Conservation (phyloP, 352 stramenopile species). For the Phytopythium cucurbitacearum region DNA sequence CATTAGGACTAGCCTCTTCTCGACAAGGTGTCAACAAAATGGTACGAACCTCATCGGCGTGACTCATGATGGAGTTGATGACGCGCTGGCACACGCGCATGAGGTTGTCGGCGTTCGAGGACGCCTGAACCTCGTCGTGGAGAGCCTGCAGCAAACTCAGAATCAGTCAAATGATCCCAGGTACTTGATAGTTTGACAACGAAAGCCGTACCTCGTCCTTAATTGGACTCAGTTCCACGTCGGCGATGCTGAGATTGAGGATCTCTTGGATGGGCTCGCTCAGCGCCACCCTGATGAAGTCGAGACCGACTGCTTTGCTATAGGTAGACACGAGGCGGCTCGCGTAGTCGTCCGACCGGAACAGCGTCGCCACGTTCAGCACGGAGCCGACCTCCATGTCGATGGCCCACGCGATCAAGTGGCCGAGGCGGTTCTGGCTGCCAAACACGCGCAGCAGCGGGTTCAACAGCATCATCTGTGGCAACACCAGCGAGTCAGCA, state of each 20-base stretch:
- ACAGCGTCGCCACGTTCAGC: conserved; percentile 75
- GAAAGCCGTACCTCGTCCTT: conserved; percentile 37
- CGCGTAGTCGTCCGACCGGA: conserved; percentile 73
- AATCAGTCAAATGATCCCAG: not conserved
- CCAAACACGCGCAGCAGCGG: conserved; percentile 66
- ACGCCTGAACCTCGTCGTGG: conserved; percentile 24
- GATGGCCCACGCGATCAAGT: conserved; percentile 69
- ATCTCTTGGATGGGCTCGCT: conserved; percentile 60
- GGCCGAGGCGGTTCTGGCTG: conserved; percentile 48
- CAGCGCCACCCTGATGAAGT: conserved; percentile 63
- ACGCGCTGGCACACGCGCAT: conserved; percentile 83
- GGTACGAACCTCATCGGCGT: conserved; percentile 35
- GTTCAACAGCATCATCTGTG: conserved; percentile 53
- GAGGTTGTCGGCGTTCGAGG: conserved; percentile 68
- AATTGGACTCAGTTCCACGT: conserved; percentile 70
- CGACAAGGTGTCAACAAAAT: not conserved
- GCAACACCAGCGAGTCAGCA: not conserved
- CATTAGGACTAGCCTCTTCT: no score
- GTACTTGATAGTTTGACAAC: not conserved
- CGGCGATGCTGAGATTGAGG: conserved; percentile 55
- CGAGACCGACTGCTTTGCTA: conserved; percentile 64
- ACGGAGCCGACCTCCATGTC: conserved; percentile 72
- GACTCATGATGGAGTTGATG: conserved; percentile 73
- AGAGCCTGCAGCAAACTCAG: conserved; percentile 12
- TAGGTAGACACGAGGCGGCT: conserved; percentile 71